phyloP scores from a whole-genome alignment of 2,329 filamentous ascomycete species.

The Metarhizium humberi region DNA sequence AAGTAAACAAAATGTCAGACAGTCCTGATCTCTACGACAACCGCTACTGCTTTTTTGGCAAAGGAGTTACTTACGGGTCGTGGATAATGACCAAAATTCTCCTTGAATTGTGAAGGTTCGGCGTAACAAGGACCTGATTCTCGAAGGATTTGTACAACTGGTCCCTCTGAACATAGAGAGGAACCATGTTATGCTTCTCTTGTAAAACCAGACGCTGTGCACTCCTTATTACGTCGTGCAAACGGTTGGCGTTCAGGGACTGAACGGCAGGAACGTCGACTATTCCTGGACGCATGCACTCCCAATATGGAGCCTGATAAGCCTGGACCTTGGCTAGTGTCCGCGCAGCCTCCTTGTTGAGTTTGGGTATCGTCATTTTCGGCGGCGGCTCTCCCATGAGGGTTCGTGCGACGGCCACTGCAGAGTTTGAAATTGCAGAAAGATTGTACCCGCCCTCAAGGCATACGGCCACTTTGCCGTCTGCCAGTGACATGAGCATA shows the following conservation, averaged over 20 bases:
- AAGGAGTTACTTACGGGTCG: slow-evolving; percentile 58
- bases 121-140: slow-evolving; percentile 77
- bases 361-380: slow-evolving; percentile 44
- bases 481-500: slow-evolving; percentile 93
- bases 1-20: not conserved
- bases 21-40: not conserved
- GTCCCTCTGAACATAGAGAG: slow-evolving; percentile 69
- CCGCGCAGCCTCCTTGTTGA: slow-evolving; percentile 47
- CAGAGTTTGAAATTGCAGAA: slow-evolving; percentile 82
- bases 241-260: slow-evolving; percentile 45
- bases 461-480: slow-evolving; percentile 84
- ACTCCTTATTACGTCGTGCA: slow-evolving; percentile 72
- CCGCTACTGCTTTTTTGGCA: not conserved
- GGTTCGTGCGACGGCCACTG: slow-evolving; percentile 81
- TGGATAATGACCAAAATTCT: slow-evolving; percentile 82
- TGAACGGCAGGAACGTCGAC: slow-evolving; percentile 44
- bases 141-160: slow-evolving; percentile 68
- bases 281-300: slow-evolving; percentile 68
- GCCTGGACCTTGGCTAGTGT: slow-evolving; percentile 51
- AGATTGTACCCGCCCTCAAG: slow-evolving; percentile 96
- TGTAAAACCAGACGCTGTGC: slow-evolving; percentile 66
- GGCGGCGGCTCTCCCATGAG: slow-evolving; percentile 91
- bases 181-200: slow-evolving; percentile 67
- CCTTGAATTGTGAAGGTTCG: slow-evolving; percentile 53
- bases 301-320: slow-evolving; percentile 67